Evolutionary conservation across 1,284 basidiomycete genomes (phyloP).

Genomic region (Boletus chippewaensis): DNA sequence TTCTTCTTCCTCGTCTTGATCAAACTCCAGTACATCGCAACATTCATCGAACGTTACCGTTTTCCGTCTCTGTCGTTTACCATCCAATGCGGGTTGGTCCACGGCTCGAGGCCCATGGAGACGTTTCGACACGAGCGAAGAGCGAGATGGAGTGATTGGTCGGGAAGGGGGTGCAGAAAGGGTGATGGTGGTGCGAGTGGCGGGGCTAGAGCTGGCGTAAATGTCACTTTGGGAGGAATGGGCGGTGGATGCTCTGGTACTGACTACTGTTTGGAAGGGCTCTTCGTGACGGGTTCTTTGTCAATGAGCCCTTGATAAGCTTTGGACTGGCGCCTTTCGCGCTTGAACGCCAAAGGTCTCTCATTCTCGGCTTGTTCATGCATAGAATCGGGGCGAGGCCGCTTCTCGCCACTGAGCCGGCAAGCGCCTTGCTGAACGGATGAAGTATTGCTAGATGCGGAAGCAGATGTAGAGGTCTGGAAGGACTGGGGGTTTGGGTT

Average conservation of each 20-base stretch:
- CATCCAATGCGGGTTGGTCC: no score
- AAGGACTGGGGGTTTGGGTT: conserved; percentile 46
- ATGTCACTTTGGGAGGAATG: conserved; percentile 22
- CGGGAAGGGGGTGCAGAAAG: conserved; percentile 24
- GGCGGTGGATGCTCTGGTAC: conserved; percentile 23
- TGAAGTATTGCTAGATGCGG: conserved; percentile 19
- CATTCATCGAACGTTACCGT: no score
- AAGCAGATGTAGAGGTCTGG: conserved; percentile 30
- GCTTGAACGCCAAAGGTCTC: conserved; percentile 60
- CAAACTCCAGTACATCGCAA: no score
- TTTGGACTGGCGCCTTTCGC: conserved; percentile 71
- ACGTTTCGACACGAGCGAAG: no score
- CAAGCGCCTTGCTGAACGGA: conserved; percentile 34
- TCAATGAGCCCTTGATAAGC: conserved; percentile 68
- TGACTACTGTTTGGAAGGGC: conserved; percentile 60
- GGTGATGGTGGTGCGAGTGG: conserved; percentile 17
- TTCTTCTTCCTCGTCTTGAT: no score
- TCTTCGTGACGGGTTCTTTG: conserved; percentile 77
- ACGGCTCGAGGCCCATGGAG: no score
- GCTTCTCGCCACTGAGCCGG: conserved; percentile 66
- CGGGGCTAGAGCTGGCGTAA: conserved; percentile 1
- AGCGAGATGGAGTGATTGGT: no score
- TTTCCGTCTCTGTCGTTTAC: no score
- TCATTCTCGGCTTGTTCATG: conserved; percentile 64
- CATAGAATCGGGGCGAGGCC: conserved; percentile 60